These are phyloP conservation scores for Agastache rugosa DNA, from an alignment of 257 asterid species.

Conservation along the genomic window DNA sequence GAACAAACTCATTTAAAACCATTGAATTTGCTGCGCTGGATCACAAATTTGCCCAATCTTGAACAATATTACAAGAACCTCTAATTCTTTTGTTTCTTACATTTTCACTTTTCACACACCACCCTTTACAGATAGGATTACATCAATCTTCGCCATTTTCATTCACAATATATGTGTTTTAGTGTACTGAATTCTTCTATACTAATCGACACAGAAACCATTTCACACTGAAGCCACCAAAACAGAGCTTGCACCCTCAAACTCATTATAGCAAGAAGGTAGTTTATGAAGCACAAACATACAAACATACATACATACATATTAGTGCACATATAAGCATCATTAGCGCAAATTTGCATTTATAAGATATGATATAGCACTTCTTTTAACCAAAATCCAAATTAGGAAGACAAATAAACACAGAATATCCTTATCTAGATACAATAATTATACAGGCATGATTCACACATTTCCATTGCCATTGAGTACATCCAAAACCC, in stretches of 20 bases:
- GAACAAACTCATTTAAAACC: slow-evolving; percentile 37
- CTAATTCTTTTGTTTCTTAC: slow-evolving; percentile 4
- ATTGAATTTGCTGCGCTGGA: slow-evolving; percentile 35
- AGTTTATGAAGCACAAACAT: background rate
- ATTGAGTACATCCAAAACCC: background rate
- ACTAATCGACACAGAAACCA: slow-evolving; percentile 10
- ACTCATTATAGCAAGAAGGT: slow-evolving; percentile 14
- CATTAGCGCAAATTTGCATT: slow-evolving; percentile 1
- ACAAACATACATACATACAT: background rate
- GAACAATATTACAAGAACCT: slow-evolving; percentile 38
- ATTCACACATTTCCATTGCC: slow-evolving; percentile 5
- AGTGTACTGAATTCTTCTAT: slow-evolving; percentile 6
- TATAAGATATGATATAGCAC: background rate
- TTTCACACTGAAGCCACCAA: slow-evolving; percentile 14
- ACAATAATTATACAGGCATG: slow-evolving; percentile 7
- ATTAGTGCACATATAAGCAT: background rate
- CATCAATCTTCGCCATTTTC: slow-evolving; percentile 31
- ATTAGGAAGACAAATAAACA: slow-evolving; percentile 19
- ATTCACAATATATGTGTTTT: slow-evolving; percentile 29
- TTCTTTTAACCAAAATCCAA: background rate
- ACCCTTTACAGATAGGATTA: slow-evolving; percentile 34
- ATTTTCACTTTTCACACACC: slow-evolving; percentile 31
- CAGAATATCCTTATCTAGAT: background rate
- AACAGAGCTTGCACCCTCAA: slow-evolving; percentile 10
- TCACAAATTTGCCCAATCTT: slow-evolving; percentile 30